Percentiles rank a stretch among this genome's conserved stretches.
Conservation (phyloP, 805 yeast species). For the Pichia insulana region DNA sequence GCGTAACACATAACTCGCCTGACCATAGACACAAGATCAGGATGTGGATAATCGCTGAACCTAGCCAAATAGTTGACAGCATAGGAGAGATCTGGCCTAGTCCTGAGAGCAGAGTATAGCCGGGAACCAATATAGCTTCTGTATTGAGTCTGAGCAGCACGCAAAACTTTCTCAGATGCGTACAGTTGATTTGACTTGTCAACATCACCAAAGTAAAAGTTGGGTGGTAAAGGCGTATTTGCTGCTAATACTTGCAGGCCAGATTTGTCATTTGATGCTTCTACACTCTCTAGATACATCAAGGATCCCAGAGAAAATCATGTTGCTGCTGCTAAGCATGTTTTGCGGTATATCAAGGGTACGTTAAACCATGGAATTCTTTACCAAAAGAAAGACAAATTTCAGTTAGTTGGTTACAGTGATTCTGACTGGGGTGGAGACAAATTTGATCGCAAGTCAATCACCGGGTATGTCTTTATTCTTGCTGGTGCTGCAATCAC, state of each 20-base stretch:
- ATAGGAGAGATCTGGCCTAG: no score
- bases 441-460: constrained; percentile 8
- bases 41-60: no score
- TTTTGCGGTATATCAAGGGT: constrained; percentile 3
- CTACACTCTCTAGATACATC: background rate
- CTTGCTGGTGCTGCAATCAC: constrained; percentile 3
- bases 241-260: constrained; percentile 1
- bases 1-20: no score
- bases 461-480: constrained; percentile 6
- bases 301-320: constrained; percentile 1
- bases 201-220: no score
- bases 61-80: no score
- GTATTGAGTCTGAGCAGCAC: no score
- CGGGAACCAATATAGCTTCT: no score
- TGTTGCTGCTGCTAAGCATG: constrained; percentile 3
- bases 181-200: no score
- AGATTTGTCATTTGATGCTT: constrained; percentile 1
- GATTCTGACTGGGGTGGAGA: constrained; percentile 13
- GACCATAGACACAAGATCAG: no score
- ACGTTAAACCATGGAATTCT: background rate
- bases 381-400: background rate
- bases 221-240: no score
- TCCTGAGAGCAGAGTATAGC: no score
- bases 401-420: constrained; percentile 2
- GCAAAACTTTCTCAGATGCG: no score